Evolutionary conservation across 805 yeast species (phyloP).

Genomic region (Zygosaccharomyces lentus): DNA sequence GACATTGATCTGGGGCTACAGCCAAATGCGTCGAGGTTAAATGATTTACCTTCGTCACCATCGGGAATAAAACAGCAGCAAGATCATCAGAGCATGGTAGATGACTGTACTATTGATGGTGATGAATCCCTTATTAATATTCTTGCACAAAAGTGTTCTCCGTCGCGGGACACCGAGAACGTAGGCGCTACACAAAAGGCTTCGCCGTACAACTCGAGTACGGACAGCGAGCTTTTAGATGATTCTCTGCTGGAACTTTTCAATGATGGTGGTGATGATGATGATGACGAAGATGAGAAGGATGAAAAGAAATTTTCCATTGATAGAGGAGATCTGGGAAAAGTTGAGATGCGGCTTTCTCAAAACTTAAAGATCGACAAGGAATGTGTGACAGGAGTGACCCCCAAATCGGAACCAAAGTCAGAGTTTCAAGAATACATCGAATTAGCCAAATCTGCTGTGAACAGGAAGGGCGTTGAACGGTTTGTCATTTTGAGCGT

Average conservation of each 20-base stretch:
- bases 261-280: slow-evolving; percentile 7
- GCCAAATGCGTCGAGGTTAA: slow-evolving; percentile 7
- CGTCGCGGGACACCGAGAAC: not conserved
- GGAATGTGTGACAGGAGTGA: not conserved
- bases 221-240: slow-evolving; percentile 14
- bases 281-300: not conserved
- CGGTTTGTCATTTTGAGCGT: slow-evolving; percentile 27
- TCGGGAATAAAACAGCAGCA: slow-evolving; percentile 11
- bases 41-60: slow-evolving; percentile 32
- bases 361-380: slow-evolving; percentile 11
- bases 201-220: not conserved
- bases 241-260: slow-evolving; percentile 23
- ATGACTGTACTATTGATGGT: slow-evolving; percentile 15
- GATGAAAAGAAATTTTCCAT: not conserved
- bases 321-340: slow-evolving; percentile 3
- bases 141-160: slow-evolving; percentile 22
- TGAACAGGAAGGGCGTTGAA: slow-evolving; percentile 42
- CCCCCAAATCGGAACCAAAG: not conserved
- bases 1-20: slow-evolving; percentile 22
- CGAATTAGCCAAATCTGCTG: slow-evolving; percentile 41
- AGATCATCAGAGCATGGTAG: slow-evolving; percentile 5
- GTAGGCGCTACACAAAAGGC: not conserved
- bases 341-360: slow-evolving; percentile 13
- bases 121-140: slow-evolving; percentile 30
- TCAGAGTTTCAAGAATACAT: slow-evolving; percentile 8